Evolutionary conservation across 495 filamentous ascomycete genomes (phyloP).

Genomic region (Neurospora terricola): DNA sequence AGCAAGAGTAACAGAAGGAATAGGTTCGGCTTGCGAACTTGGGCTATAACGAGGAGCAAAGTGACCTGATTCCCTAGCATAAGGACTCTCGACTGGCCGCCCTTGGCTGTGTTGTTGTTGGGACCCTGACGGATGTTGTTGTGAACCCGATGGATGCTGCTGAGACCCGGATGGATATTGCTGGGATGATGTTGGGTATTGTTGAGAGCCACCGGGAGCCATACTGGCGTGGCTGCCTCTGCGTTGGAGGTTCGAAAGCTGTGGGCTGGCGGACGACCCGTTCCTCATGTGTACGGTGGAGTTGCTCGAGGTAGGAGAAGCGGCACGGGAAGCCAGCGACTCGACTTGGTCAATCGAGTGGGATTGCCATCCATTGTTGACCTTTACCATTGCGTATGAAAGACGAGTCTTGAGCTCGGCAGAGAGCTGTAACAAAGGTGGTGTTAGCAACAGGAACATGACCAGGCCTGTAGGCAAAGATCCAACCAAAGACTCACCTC

Average conservation of each 20-base stretch:
- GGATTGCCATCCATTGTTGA: conserved; percentile 75
- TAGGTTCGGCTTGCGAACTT: conserved; percentile 18
- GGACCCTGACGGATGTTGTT: conserved; percentile 1
- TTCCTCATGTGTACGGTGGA: conserved; percentile 42
- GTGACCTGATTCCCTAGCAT: conserved; percentile 9
- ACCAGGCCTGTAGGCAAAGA: too few species aligned
- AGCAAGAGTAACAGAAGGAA: conserved; percentile 18
- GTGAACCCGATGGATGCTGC: neutral
- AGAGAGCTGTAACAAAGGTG: conserved; percentile 46
- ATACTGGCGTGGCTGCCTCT: conserved; percentile 19
- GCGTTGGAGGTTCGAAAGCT: conserved; percentile 21
- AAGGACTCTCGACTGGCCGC: conserved; percentile 4
- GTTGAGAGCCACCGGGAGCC: neutral
- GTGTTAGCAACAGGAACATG: conserved; percentile 11
- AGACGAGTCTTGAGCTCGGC: conserved; percentile 68
- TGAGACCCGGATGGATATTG: conserved; percentile 1
- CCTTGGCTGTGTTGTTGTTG: conserved; percentile 14
- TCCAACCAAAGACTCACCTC: conserved; percentile 43
- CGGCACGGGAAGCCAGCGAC: conserved; percentile 50
- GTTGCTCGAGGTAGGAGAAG: conserved; percentile 45
- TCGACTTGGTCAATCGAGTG: conserved; percentile 62
- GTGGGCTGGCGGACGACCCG: conserved; percentile 37
- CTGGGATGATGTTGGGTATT: conserved; percentile 17
- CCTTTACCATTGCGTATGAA: conserved; percentile 82
- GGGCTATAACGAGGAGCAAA: conserved; percentile 14